A percentile compares a stretch with the other conserved stretches of the same genome.
These are phyloP conservation scores for Apiotrichum mycotoxinovorans DNA, from an alignment of 1,284 basidiomycete genomes.

Conservation along the genomic window DNA sequence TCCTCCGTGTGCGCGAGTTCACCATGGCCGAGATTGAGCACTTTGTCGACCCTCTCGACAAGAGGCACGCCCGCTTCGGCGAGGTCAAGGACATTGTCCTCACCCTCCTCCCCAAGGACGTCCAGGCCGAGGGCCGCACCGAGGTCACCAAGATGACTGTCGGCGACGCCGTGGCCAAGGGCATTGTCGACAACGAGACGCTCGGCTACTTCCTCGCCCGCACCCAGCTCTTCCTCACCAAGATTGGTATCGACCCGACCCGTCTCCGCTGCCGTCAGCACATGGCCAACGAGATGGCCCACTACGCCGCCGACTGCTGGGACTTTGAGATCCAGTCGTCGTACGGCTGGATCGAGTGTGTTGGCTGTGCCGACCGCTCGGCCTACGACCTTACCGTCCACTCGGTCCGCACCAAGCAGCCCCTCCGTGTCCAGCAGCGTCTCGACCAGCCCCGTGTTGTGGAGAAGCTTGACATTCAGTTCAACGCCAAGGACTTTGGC, in stretches of 20 bases:
- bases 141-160: slow-evolving; percentile 67
- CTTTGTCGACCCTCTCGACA: slow-evolving; percentile 93
- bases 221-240: slow-evolving; percentile 83
- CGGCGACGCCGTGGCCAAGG: slow-evolving; percentile 80
- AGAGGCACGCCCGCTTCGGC: slow-evolving; percentile 77
- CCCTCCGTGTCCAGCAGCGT: slow-evolving; percentile 76
- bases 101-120: slow-evolving; percentile 73
- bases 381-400: slow-evolving; percentile 82
- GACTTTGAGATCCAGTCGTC: slow-evolving; percentile 96
- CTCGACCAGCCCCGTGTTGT: slow-evolving; percentile 74
- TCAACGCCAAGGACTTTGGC: slow-evolving; percentile 85
- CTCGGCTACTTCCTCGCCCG: slow-evolving; percentile 95
- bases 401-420: slow-evolving; percentile 57
- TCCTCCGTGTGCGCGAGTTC: slow-evolving; percentile 96
- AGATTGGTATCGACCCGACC: slow-evolving; percentile 85
- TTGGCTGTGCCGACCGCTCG: slow-evolving; percentile 97
- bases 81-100: slow-evolving; percentile 76
- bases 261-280: slow-evolving; percentile 93
- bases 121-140: slow-evolving; percentile 74
- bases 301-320: slow-evolving; percentile 99
- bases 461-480: slow-evolving; percentile 70
- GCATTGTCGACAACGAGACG: slow-evolving; percentile 92
- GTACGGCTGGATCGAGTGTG: slow-evolving; percentile 97
- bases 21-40: slow-evolving; percentile 99
- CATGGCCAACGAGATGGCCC: slow-evolving; percentile 98